Percentiles rank a stretch among this genome's conserved stretches.
Conservation (phyloP, 768 basidiomycete genomes). For the Phylloporus rhodoxanthus region DNA sequence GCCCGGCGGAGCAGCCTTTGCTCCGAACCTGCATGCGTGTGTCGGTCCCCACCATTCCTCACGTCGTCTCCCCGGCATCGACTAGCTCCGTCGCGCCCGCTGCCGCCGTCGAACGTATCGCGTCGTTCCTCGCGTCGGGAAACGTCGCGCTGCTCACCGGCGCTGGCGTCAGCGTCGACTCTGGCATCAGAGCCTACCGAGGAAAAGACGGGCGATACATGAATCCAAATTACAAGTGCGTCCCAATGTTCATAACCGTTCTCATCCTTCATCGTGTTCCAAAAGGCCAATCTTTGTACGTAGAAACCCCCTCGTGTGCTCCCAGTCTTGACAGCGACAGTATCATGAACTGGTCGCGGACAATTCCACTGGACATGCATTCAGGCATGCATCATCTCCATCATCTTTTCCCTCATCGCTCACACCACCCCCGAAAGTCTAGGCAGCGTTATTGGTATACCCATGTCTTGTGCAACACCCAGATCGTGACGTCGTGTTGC, state of each 20-base stretch:
- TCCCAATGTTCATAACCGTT: neutral
- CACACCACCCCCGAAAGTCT: slow-evolving; percentile 1
- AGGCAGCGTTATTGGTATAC: slow-evolving; percentile 78
- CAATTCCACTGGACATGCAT: slow-evolving; percentile 59
- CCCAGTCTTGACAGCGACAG: slow-evolving; percentile 28
- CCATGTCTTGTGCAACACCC: neutral
- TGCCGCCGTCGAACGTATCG: slow-evolving; percentile 56
- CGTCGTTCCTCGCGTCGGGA: slow-evolving; percentile 63
- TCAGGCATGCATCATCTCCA: slow-evolving; percentile 46
- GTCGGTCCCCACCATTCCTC: slow-evolving; percentile 72
- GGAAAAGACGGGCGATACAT: slow-evolving; percentile 80
- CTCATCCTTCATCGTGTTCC: neutral
- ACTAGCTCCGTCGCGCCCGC: slow-evolving; percentile 37
- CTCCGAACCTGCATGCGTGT: slow-evolving; percentile 52
- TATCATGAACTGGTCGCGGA: slow-evolving; percentile 81
- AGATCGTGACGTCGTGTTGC: neutral
- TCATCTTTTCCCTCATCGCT: neutral
- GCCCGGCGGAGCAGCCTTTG: neutral
- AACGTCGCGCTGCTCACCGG: slow-evolving; percentile 76
- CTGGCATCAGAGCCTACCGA: slow-evolving; percentile 91
- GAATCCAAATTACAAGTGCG: slow-evolving; percentile 86
- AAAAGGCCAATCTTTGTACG: slow-evolving; percentile 57
- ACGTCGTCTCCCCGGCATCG: slow-evolving; percentile 37
- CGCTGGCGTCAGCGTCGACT: slow-evolving; percentile 93
- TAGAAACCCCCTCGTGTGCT: neutral